These are phyloP conservation scores for Aspergillus neoniger DNA, from an alignment of 2,329 filamentous ascomycete species.

Conservation along the genomic window DNA sequence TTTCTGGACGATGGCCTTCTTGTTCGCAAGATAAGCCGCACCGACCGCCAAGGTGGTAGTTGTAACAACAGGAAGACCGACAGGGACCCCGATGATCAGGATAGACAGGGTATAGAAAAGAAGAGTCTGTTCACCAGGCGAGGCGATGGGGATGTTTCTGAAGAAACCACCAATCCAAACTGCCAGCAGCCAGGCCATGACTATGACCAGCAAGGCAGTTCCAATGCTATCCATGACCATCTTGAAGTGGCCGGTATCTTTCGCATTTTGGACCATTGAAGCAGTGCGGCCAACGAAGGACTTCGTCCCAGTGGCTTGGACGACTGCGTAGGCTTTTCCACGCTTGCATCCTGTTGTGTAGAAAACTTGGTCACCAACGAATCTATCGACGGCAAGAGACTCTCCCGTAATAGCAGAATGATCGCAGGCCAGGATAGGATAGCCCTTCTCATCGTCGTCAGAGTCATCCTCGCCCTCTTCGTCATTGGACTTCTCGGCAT, in stretches of 20 bases:
- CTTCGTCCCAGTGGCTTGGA: constrained; percentile 66
- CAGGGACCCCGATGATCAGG: constrained; percentile 75
- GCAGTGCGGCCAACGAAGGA: constrained; percentile 78
- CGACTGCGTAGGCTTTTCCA: constrained; percentile 71
- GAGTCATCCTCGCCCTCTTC: constrained; percentile 53
- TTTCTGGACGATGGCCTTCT: constrained; percentile 79
- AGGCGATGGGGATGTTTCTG: constrained; percentile 64
- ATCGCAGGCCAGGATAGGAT: constrained; percentile 67
- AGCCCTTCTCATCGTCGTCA: constrained; percentile 56
- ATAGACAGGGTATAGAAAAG: constrained; percentile 70
- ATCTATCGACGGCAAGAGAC: constrained; percentile 62
- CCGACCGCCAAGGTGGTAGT: constrained; percentile 76
- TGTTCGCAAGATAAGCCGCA: constrained; percentile 73
- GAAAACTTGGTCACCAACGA: constrained; percentile 74
- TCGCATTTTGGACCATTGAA: constrained; percentile 70
- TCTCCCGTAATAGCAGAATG: constrained; percentile 81
- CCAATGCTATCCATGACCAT: constrained; percentile 82
- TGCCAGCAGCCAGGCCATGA: constrained; percentile 74
- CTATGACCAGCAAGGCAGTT: constrained; percentile 70
- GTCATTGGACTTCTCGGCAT: constrained; percentile 55
- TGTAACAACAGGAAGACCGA: constrained; percentile 77
- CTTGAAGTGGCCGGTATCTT: constrained; percentile 78
- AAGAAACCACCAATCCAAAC: constrained; percentile 80
- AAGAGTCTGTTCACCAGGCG: constrained; percentile 60
- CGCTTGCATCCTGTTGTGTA: constrained; percentile 82